These are phyloP conservation scores for Monilinia laxa DNA, from an alignment of 2,329 filamentous ascomycete species.

Conservation along the genomic window DNA sequence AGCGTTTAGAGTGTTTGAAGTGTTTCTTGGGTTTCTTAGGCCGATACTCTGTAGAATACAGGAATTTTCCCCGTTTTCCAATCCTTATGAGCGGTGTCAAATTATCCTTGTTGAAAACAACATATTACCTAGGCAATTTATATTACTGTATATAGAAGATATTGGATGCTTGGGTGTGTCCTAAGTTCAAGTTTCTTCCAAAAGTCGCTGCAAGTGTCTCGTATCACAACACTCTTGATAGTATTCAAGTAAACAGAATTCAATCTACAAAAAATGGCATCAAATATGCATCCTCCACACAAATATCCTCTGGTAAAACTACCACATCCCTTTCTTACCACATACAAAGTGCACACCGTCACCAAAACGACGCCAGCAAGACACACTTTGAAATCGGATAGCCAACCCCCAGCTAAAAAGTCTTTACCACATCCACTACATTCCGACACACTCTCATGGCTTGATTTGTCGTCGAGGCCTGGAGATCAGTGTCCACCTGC, in stretches of 20 bases:
- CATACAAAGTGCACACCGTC: constrained; percentile 29
- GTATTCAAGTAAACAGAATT: neutral
- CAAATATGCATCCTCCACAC: constrained; percentile 1
- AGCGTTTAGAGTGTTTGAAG: neutral
- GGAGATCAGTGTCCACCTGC: constrained; percentile 28
- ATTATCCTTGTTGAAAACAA: constrained; percentile 8
- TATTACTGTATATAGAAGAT: neutral
- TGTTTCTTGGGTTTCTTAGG: neutral
- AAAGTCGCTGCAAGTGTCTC: neutral
- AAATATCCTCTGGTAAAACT: constrained; percentile 30
- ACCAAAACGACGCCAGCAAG: constrained; percentile 24
- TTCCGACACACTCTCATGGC: constrained; percentile 36
- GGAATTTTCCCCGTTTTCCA: neutral
- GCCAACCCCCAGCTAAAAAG: constrained; percentile 22
- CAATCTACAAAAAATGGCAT: constrained; percentile 6
- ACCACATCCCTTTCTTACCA: constrained; percentile 31
- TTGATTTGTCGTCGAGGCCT: constrained; percentile 34
- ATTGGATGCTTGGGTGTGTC: neutral
- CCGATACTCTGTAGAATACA: neutral
- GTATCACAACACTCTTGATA: neutral
- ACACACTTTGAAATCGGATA: constrained; percentile 24
- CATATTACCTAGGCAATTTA: neutral
- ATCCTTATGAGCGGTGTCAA: neutral
- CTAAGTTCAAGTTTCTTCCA: neutral
- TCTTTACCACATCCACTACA: constrained; percentile 37